These are phyloP conservation scores for Diaporthe eres DNA, from an alignment of 2,329 filamentous ascomycete genomes.

Conservation along the genomic window DNA sequence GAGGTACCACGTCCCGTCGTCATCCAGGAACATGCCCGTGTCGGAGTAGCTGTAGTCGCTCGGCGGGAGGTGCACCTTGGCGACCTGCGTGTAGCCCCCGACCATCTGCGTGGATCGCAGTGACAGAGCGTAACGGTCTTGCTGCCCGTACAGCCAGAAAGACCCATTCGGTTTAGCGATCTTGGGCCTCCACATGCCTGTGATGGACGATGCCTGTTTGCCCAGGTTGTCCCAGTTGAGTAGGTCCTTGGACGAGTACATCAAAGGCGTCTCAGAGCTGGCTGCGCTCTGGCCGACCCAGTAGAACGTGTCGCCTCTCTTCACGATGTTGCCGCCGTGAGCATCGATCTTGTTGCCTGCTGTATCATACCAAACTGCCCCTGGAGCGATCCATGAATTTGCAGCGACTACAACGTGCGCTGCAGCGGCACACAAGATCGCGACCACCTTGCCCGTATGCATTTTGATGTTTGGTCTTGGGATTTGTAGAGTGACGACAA, in stretches of 20 bases:
- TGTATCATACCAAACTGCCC: slow-evolving; percentile 56
- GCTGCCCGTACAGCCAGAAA: slow-evolving; percentile 58
- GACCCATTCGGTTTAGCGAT: slow-evolving; percentile 56
- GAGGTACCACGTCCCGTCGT: slow-evolving; percentile 53
- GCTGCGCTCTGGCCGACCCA: slow-evolving; percentile 56
- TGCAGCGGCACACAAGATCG: slow-evolving; percentile 15
- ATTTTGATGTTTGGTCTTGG: background rate
- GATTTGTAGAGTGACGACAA: background rate
- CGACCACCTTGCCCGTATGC: background rate
- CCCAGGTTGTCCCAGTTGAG: slow-evolving; percentile 57
- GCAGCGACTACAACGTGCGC: slow-evolving; percentile 24
- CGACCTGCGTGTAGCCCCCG: slow-evolving; percentile 50
- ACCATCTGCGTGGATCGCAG: slow-evolving; percentile 51
- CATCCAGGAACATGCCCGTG: slow-evolving; percentile 57
- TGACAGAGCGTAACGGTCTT: slow-evolving; percentile 55
- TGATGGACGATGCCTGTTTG: slow-evolving; percentile 50
- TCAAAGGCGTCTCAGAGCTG: slow-evolving; percentile 52
- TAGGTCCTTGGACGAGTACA: slow-evolving; percentile 57
- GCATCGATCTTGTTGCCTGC: slow-evolving; percentile 56
- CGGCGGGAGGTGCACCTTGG: slow-evolving; percentile 54
- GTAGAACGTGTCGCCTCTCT: slow-evolving; percentile 55
- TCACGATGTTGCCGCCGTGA: slow-evolving; percentile 55
- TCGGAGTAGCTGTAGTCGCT: slow-evolving; percentile 56
- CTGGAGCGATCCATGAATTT: slow-evolving; percentile 56
- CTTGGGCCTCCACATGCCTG: slow-evolving; percentile 57